Evolutionary conservation across 805 yeast genomes (phyloP), one percentile per base, ranked within the genome.

Genomic region (Yueomyces sp.): DNA sequence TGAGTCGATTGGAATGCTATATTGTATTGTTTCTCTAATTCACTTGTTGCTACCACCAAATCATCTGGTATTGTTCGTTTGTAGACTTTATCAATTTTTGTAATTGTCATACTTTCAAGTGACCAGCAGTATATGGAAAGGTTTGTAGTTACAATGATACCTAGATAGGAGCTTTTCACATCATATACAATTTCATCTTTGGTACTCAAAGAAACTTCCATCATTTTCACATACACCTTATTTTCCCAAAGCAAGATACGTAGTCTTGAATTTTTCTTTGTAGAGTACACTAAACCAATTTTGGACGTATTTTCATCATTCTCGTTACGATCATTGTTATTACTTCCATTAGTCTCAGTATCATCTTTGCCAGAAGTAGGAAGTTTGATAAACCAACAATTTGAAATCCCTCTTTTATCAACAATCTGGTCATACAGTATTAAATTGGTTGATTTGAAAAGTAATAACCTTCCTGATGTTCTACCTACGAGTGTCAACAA

Each of bases 341-440:
- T 26, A 8, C 39, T 19, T 8, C 50, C 5, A 19, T 43, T 39
- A 30, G 33, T 30, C 6, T 30, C 33, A 6, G 33, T 30, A 30
- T 30, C 33, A 30, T 6, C 33, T 6, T 30, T 30, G 33, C 33
- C 9, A 9, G 33, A 30, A 30, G 6, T 30, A 6, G 33, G 6
- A 30, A 9, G n/a, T 9, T 34, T 11, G n/a, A 34, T 11, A n/a
- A 34, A 34, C 63, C 64, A 60, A 19, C 53, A 50, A 39, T 51
- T 39, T 3, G 45, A 45, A 9, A 59, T 55, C 4, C 63, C 62
- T 36, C 63, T 48, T 36, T 53, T 55, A 44, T 61, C 65, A 12
- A 53, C 48, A 7, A 61, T 52, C 44, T 52, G 49, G 43, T 61
- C 65, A 46, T 55, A 61, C n/a, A 53, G 49, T 32, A 53, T 57